These are phyloP conservation scores for Naegleria gruberi DNA, from an alignment of 208 protist species.

Conservation along the genomic window DNA sequence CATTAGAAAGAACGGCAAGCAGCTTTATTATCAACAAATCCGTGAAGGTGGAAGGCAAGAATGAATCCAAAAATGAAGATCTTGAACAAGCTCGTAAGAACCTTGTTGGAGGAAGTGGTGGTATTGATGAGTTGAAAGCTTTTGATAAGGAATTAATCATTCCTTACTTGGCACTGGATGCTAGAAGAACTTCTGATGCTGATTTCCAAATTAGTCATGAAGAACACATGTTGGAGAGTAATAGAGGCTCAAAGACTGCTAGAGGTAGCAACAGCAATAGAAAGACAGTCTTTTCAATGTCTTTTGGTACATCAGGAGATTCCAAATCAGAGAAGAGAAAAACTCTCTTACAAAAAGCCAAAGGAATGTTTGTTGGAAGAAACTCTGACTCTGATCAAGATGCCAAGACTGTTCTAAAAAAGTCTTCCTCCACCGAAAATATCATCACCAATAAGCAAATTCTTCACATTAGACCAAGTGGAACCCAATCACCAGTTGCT, in stretches of 20 bases:
- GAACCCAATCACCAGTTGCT: background rate
- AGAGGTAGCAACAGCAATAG: background rate
- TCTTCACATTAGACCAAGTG: background rate
- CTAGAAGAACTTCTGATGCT: background rate
- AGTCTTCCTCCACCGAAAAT: background rate
- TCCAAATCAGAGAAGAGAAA: background rate
- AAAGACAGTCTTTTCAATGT: background rate
- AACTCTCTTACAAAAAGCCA: background rate
- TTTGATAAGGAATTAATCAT: background rate
- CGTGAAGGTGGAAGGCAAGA: background rate
- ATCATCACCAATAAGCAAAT: background rate
- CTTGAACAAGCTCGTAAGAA: background rate
- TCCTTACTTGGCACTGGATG: background rate
- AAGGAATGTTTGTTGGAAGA: background rate
- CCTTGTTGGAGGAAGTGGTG: background rate
- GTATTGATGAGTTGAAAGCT: background rate
- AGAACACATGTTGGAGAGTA: background rate
- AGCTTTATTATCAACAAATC: background rate
- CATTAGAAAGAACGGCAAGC: background rate
- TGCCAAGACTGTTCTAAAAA: background rate
- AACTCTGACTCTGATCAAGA: background rate
- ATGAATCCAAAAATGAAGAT: background rate
- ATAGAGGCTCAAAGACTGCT: background rate
- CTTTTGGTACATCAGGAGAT: background rate
- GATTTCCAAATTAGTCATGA: background rate